These are phyloP conservation scores for Neonectria sp. DNA, from an alignment of 2,329 filamentous ascomycete species.

Conservation along the genomic window DNA sequence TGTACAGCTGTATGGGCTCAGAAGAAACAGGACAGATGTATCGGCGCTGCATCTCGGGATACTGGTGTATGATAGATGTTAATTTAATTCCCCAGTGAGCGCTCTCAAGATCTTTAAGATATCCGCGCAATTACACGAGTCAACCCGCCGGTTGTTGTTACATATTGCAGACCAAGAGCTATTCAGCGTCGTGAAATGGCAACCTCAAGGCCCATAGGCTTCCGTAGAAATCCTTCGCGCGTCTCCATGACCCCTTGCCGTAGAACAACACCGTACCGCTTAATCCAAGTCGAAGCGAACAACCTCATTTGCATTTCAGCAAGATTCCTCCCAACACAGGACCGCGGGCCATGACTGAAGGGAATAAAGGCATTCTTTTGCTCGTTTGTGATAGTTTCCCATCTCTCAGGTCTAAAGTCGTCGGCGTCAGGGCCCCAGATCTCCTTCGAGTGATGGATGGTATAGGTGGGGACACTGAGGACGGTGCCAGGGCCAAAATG, in stretches of 20 bases:
- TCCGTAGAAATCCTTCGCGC: conserved; percentile 85
- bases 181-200: conserved; percentile 35
- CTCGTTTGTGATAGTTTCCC: conserved; percentile 72
- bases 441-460: conserved; percentile 80
- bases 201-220: conserved; percentile 76
- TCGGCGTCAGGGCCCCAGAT: conserved; percentile 83
- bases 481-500: conserved; percentile 84
- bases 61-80: too few relatives aligned
- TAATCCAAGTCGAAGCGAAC: conserved; percentile 78
- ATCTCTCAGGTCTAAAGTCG: conserved; percentile 83
- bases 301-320: conserved; percentile 91
- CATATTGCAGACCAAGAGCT: too few relatives aligned
- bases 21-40: too few relatives aligned
- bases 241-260: conserved; percentile 78
- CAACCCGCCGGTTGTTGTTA: background rate
- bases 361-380: conserved; percentile 84
- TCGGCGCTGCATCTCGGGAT: too few relatives aligned
- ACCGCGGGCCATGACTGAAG: conserved; percentile 79
- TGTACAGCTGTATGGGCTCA: too few relatives aligned
- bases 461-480: conserved; percentile 86
- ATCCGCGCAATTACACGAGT: too few relatives aligned
- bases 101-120: too few relatives aligned
- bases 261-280: conserved; percentile 64
- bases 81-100: too few relatives aligned
- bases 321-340: conserved; percentile 84